Conservation (phyloP, 768 basidiomycete genomes). For the Serendipita sp. region DNA sequence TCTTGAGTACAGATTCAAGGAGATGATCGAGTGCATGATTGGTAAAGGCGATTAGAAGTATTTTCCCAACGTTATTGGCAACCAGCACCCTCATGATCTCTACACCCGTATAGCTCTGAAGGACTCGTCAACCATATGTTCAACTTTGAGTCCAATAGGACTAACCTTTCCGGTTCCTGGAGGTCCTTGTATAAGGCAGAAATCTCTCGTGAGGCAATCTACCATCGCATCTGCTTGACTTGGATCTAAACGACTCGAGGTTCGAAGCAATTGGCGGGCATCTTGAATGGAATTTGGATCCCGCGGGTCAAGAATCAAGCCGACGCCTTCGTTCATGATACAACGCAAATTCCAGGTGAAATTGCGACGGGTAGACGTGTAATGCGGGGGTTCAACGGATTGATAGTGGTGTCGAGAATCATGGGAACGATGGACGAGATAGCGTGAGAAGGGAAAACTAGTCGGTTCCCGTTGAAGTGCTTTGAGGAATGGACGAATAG, state of each 20-base stretch:
- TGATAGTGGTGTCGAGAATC: not conserved
- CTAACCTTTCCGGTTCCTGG: slow-evolving; percentile 65
- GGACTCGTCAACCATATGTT: not conserved
- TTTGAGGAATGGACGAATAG: slow-evolving; percentile 51
- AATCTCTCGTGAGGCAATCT: slow-evolving; percentile 40
- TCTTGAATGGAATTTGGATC: slow-evolving; percentile 30
- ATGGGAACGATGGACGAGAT: slow-evolving; percentile 12
- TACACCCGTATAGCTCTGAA: slow-evolving; percentile 48
- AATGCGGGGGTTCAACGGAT: slow-evolving; percentile 35
- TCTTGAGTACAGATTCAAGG: slow-evolving; percentile 48
- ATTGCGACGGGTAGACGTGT: slow-evolving; percentile 31
- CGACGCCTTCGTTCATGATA: slow-evolving; percentile 35
- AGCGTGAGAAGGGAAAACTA: slow-evolving; percentile 36
- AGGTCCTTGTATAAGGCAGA: slow-evolving; percentile 65
- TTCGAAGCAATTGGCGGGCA: slow-evolving; percentile 27
- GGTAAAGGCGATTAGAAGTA: slow-evolving; percentile 49
- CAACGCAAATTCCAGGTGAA: slow-evolving; percentile 43
- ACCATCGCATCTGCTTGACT: slow-evolving; percentile 60
- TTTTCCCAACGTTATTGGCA: slow-evolving; percentile 34
- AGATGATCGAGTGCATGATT: slow-evolving; percentile 72
- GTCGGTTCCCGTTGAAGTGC: slow-evolving; percentile 38
- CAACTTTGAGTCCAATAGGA: not conserved
- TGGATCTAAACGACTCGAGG: slow-evolving; percentile 41
- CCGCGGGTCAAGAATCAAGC: slow-evolving; percentile 26
- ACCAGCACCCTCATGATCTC: slow-evolving; percentile 53